These are phyloP conservation scores for Phytophthora idaei DNA, from an alignment of 352 stramenopile genomes.

Conservation along the genomic window DNA sequence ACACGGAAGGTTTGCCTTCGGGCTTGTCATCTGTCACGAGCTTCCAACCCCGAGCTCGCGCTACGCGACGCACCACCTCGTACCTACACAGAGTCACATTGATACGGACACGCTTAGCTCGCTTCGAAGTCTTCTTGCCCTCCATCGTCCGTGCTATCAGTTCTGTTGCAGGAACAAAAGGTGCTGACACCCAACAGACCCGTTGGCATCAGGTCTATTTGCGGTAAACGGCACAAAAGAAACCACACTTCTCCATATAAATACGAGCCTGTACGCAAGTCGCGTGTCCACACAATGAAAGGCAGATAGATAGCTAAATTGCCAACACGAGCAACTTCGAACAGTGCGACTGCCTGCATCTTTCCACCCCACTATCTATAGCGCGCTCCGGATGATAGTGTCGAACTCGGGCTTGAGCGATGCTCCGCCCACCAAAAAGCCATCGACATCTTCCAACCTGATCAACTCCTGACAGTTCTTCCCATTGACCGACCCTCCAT, in stretches of 20 bases:
- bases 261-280: neutral
- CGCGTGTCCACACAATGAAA: too few species aligned
- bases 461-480: conserved; percentile 92
- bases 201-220: neutral
- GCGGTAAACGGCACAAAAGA: neutral
- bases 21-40: conserved; percentile 79
- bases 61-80: conserved; percentile 84
- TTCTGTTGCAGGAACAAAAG: neutral
- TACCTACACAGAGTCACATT: conserved; percentile 83
- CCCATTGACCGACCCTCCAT: conserved; percentile 93
- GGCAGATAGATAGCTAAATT: too few species aligned
- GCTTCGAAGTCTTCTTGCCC: conserved; percentile 24
- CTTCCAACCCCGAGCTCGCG: conserved; percentile 74
- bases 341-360: neutral
- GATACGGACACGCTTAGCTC: conserved; percentile 62
- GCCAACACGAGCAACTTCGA: too few species aligned
- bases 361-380: conserved; percentile 8
- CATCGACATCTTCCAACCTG: conserved; percentile 85
- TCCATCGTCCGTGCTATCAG: conserved; percentile 18
- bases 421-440: conserved; percentile 94
- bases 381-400: conserved; percentile 79
- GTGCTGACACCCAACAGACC: neutral
- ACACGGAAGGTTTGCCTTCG: conserved; percentile 61
- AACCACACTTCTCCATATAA: conserved; percentile 1
- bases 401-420: conserved; percentile 94